phyloP scores from a whole-genome alignment of 2,329 filamentous ascomycete species.

The Torrubiella hemipterigena region DNA sequence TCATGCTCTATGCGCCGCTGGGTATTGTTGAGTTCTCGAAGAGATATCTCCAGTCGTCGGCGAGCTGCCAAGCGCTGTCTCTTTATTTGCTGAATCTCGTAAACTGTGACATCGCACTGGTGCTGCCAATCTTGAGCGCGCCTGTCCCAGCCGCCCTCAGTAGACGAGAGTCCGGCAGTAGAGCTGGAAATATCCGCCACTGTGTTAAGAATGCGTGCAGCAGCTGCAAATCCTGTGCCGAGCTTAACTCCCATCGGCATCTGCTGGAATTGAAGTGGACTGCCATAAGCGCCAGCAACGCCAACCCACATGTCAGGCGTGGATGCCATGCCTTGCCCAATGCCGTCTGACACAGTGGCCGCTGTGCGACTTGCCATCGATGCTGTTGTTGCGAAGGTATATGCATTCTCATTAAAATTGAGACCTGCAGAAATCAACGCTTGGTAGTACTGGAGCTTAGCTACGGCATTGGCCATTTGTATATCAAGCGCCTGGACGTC shows the following conservation, averaged over 20 bases:
- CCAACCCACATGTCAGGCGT: slow-evolving; percentile 5
- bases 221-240: slow-evolving; percentile 4
- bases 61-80: slow-evolving; percentile 5
- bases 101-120: slow-evolving; percentile 3
- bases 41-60: slow-evolving; percentile 4
- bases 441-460: slow-evolving; percentile 3
- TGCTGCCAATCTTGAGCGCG: slow-evolving; percentile 6
- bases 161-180: slow-evolving; percentile 1
- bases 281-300: slow-evolving; percentile 1
- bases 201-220: slow-evolving; percentile 4
- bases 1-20: slow-evolving; percentile 4
- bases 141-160: slow-evolving; percentile 4
- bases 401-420: slow-evolving; percentile 4
- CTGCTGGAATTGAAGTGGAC: slow-evolving; percentile 4
- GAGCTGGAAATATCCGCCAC: slow-evolving; percentile 4
- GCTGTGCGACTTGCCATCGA: slow-evolving; percentile 4
- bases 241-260: slow-evolving; percentile 6
- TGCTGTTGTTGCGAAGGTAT: slow-evolving; percentile 2
- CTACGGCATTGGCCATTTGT: slow-evolving; percentile 3
- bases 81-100: slow-evolving; percentile 7
- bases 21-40: slow-evolving; percentile 4
- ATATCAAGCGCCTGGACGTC: slow-evolving; percentile 5
- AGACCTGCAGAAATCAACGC: slow-evolving; percentile 1
- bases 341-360: slow-evolving; percentile 2
- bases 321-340: slow-evolving; percentile 4